A percentile compares a stretch with the other conserved stretches of the same genome.
Conservation (phyloP, 2,329 filamentous ascomycete genomes). For the Drechslerella dactyloides region DNA sequence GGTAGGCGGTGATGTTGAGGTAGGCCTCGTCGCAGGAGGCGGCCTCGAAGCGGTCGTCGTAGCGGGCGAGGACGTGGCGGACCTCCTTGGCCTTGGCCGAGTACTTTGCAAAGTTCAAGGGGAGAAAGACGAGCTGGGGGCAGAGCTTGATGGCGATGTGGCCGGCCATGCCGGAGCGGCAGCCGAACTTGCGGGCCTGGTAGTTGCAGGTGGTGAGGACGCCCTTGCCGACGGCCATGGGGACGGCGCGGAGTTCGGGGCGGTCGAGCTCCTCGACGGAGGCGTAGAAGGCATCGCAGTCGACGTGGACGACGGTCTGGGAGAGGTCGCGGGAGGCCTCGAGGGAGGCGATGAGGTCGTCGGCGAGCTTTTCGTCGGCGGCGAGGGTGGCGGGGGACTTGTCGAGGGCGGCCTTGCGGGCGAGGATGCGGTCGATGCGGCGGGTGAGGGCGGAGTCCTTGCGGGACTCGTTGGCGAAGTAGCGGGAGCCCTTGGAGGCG, state of each 20-base stretch:
- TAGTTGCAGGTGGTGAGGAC: conserved; percentile 82
- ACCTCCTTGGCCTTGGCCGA: conserved; percentile 87
- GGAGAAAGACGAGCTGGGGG: conserved; percentile 79
- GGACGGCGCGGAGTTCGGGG: conserved; percentile 61
- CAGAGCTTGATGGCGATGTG: conserved; percentile 92
- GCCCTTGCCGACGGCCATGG: conserved; percentile 85
- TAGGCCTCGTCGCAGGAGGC: conserved; percentile 97
- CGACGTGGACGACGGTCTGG: conserved; percentile 86
- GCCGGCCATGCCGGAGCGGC: conserved; percentile 90
- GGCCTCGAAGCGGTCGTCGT: conserved; percentile 88
- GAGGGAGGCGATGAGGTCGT: conserved; percentile 64
- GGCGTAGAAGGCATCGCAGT: conserved; percentile 97
- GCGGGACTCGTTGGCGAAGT: conserved; percentile 86
- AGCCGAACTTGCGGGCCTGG: conserved; percentile 84
- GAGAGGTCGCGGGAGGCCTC: conserved; percentile 80
- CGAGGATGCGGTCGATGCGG: conserved; percentile 81
- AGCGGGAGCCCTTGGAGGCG: conserved; percentile 94
- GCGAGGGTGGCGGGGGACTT: conserved; percentile 70
- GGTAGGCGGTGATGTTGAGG: conserved; percentile 92
- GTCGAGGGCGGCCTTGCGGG: conserved; percentile 76
- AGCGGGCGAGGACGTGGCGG: conserved; percentile 78
- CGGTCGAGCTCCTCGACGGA: conserved; percentile 74
- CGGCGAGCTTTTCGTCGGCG: conserved; percentile 74
- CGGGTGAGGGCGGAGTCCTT: conserved; percentile 80
- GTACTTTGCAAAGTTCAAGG: conserved; percentile 89